These are phyloP conservation scores for Coemansia sp. DNA, from an alignment of 192 early-diverging fungal species.

Conservation along the genomic window DNA sequence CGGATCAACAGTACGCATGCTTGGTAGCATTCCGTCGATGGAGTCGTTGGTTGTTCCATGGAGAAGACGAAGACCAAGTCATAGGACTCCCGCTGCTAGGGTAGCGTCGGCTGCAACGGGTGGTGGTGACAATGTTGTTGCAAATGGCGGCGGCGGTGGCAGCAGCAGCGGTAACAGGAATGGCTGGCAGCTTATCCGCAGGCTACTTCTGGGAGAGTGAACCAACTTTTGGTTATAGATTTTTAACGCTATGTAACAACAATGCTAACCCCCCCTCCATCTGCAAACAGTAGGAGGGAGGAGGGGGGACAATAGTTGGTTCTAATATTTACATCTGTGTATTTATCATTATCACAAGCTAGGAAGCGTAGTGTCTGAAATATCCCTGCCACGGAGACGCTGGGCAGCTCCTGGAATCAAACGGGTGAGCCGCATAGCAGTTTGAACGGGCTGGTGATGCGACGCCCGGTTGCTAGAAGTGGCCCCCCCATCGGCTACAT, in stretches of 20 bases:
- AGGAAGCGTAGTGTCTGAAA: neutral
- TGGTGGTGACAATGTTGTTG: neutral
- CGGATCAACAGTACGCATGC: neutral
- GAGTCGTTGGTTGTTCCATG: conserved; percentile 6
- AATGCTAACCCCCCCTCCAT: neutral
- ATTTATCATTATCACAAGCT: neutral
- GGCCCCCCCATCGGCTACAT: neutral
- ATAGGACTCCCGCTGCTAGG: neutral
- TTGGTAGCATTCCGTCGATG: neutral
- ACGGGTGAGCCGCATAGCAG: conserved; percentile 22
- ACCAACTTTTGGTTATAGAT: neutral
- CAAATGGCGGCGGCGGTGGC: neutral
- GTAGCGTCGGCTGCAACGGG: neutral
- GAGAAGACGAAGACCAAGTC: neutral
- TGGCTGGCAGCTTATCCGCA: conserved; percentile 17
- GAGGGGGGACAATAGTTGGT: too few species aligned
- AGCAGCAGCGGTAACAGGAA: neutral
- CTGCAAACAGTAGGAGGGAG: too few species aligned
- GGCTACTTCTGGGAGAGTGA: conserved; percentile 22
- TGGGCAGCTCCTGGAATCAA: conserved; percentile 24
- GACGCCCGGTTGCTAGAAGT: neutral
- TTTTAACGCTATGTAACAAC: neutral
- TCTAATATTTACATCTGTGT: too few species aligned
- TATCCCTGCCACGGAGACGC: conserved; percentile 1
- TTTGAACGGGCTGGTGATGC: conserved; percentile 16